Conservation (phyloP, 1,284 basidiomycete species). For the Golubevia sp. region DNA sequence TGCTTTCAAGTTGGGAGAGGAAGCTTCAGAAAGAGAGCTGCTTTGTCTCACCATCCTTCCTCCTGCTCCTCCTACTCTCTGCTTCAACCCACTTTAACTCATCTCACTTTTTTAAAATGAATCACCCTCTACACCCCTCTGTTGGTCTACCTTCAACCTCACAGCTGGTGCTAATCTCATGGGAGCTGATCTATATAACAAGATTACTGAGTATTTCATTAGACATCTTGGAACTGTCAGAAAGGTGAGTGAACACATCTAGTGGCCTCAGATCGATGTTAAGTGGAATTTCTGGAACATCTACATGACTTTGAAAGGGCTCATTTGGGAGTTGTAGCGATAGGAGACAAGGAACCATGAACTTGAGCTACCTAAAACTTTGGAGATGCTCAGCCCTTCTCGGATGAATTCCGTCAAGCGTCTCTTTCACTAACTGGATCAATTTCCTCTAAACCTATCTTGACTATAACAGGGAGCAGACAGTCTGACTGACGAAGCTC, state of each 20-base stretch:
- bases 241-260: background rate
- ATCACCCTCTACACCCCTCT: background rate
- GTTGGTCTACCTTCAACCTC: background rate
- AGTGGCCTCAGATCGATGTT: too few relatives aligned
- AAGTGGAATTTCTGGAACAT: too few relatives aligned
- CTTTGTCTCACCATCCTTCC: background rate
- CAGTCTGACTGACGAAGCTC: slow-evolving; percentile 38
- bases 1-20: slow-evolving; percentile 18
- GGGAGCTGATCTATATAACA: slow-evolving; percentile 49
- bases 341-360: too few relatives aligned
- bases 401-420: too few relatives aligned
- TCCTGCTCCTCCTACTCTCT: slow-evolving; percentile 11
- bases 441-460: background rate
- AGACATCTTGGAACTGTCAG: slow-evolving; percentile 31
- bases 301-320: too few relatives aligned
- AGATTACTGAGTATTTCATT: slow-evolving; percentile 43
- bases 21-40: background rate
- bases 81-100: slow-evolving; percentile 20
- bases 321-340: too few relatives aligned
- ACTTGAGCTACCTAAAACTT: too few relatives aligned
- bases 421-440: too few relatives aligned
- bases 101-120: too few relatives aligned
- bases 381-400: too few relatives aligned
- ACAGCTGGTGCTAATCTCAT: slow-evolving; percentile 50
- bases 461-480: slow-evolving; percentile 17